These are phyloP conservation scores for Colletotrichum simmondsii DNA, from an alignment of 2,329 filamentous ascomycete genomes.

Conservation along the genomic window DNA sequence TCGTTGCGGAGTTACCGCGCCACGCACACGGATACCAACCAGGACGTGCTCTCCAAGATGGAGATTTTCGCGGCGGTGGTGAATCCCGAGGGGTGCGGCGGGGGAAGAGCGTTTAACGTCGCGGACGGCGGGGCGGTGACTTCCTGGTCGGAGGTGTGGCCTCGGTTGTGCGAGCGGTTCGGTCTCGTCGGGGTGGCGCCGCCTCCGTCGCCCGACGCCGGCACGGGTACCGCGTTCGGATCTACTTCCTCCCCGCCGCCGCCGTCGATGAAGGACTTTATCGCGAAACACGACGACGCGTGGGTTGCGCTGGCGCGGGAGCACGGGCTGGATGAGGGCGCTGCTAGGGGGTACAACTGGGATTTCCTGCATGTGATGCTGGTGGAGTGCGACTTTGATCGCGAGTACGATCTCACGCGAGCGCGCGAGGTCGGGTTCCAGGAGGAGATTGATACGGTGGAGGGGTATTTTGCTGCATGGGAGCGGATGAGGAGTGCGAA, in stretches of 20 bases:
- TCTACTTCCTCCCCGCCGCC: too few species aligned
- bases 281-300: slow-evolving; percentile 17
- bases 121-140: slow-evolving; percentile 27
- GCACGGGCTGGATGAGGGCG: slow-evolving; percentile 21
- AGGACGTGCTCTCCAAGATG: slow-evolving; percentile 34
- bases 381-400: slow-evolving; percentile 36
- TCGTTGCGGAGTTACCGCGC: slow-evolving; percentile 17
- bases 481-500: slow-evolving; percentile 34
- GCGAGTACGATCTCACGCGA: slow-evolving; percentile 34
- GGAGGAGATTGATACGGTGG: slow-evolving; percentile 32
- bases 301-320: slow-evolving; percentile 26
- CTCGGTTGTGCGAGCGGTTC: slow-evolving; percentile 30
- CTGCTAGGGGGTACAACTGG: slow-evolving; percentile 19
- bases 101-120: slow-evolving; percentile 32
- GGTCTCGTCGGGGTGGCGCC: slow-evolving; percentile 26
- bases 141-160: slow-evolving; percentile 35
- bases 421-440: slow-evolving; percentile 30
- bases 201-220: background rate
- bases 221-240: background rate
- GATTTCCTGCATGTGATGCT: slow-evolving; percentile 29
- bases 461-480: slow-evolving; percentile 27
- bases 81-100: slow-evolving; percentile 24
- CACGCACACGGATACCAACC: slow-evolving; percentile 36
- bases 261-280: slow-evolving; percentile 18
- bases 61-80: slow-evolving; percentile 34